phyloP scores from a whole-genome alignment of 1,139 yeast species.

The Blastobotrys serpentis region DNA sequence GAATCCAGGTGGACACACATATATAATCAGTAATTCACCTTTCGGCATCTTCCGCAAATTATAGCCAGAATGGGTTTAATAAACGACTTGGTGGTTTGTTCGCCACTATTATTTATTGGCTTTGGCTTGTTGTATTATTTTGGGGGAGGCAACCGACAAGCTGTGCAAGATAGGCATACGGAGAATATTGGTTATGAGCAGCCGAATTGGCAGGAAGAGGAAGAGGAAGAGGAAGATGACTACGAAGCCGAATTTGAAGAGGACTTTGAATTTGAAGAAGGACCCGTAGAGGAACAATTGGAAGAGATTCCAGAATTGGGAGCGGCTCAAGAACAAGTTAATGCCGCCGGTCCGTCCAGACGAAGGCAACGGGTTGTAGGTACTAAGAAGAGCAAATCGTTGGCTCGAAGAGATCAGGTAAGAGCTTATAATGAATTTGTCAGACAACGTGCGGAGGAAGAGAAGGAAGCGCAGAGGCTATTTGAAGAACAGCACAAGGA shows the following conservation, averaged over 20 bases:
- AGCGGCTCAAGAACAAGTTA: not conserved
- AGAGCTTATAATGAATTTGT: slow-evolving; percentile 37
- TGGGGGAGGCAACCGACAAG: slow-evolving; percentile 10
- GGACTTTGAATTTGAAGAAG: slow-evolving; percentile 13
- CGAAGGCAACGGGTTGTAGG: slow-evolving; percentile 28
- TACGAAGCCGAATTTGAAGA: slow-evolving; percentile 16
- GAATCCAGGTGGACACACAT: not conserved
- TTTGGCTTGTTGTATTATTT: slow-evolving; percentile 11
- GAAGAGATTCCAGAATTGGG: slow-evolving; percentile 2
- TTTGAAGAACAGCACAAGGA: slow-evolving; percentile 35
- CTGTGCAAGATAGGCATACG: too few species aligned
- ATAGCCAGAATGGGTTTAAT: slow-evolving; percentile 17
- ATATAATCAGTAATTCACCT: not conserved
- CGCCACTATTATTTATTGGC: slow-evolving; percentile 17
- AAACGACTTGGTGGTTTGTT: slow-evolving; percentile 17
- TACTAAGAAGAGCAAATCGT: slow-evolving; percentile 36
- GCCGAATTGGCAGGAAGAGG: not conserved
- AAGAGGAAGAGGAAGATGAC: slow-evolving; percentile 13
- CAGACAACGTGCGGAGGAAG: slow-evolving; percentile 33
- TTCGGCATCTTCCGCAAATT: not conserved
- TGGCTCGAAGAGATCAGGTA: slow-evolving; percentile 35
- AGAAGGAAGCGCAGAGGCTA: slow-evolving; percentile 25
- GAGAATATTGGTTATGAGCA: not conserved
- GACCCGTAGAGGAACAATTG: slow-evolving; percentile 11
- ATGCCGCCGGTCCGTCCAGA: not conserved